Conservation (phyloP, 805 yeast genomes). For the Myxozyma monticola region DNA sequence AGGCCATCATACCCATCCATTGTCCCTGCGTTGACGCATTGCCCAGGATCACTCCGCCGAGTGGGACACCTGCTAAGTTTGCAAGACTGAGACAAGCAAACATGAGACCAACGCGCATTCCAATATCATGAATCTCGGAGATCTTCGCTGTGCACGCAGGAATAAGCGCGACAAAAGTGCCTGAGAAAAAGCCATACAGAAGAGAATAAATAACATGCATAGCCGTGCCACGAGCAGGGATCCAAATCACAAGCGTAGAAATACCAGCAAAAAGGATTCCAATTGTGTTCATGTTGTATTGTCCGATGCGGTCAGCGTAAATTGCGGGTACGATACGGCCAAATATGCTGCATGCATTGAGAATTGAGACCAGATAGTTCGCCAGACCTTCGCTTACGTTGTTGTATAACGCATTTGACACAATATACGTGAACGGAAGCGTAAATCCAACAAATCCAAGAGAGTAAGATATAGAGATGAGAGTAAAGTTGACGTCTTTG, state of each 20-base stretch:
- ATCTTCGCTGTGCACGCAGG: constrained; percentile 38
- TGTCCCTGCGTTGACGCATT: constrained; percentile 6
- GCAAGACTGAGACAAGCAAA: constrained; percentile 58
- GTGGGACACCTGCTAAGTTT: constrained; percentile 37
- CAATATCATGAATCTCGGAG: constrained; percentile 36
- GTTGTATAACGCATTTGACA: constrained; percentile 34
- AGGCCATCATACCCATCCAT: constrained; percentile 28
- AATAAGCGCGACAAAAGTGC: constrained; percentile 39
- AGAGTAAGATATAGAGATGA: constrained; percentile 20
- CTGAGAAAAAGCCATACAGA: constrained; percentile 39
- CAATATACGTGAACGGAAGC: constrained; percentile 39
- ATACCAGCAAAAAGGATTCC: constrained; percentile 37
- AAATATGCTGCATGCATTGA: constrained; percentile 41
- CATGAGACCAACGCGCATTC: constrained; percentile 60
- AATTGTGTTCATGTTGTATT: constrained; percentile 45
- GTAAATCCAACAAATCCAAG: constrained; percentile 26
- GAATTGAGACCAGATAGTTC: constrained; percentile 38
- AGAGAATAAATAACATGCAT: constrained; percentile 37
- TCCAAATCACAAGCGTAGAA: constrained; percentile 40
- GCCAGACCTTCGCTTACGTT: constrained; percentile 30
- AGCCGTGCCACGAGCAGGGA: constrained; percentile 36
- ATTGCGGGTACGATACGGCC: constrained; percentile 55
- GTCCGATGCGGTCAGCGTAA: constrained; percentile 51
- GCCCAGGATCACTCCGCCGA: constrained; percentile 36
- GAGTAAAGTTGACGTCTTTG: constrained; percentile 14